Evolutionary conservation across 2,329 filamentous ascomycete species (phyloP).

Genomic region (Fusarium marasasianum): DNA sequence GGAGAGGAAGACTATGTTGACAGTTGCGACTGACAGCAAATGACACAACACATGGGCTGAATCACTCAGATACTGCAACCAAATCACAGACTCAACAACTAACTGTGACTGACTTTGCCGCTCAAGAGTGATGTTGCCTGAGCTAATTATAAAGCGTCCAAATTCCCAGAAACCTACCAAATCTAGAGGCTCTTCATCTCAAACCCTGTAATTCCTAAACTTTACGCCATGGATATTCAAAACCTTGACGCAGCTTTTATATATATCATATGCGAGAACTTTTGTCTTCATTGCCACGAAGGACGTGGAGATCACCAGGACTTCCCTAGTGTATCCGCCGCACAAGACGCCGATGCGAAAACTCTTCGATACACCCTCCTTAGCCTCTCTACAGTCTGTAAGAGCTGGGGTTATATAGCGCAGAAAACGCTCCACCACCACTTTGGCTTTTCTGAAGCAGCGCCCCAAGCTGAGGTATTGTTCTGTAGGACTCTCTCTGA

Average conservation of each 20-base stretch:
- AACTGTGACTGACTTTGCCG: not conserved
- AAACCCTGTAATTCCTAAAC: no score
- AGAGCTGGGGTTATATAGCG: not conserved
- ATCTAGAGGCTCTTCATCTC: not conserved
- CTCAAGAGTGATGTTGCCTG: not conserved
- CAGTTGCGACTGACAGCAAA: not conserved
- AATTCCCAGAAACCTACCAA: not conserved
- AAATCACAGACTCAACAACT: not conserved
- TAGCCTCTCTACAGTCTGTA: not conserved
- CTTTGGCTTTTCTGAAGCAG: not conserved
- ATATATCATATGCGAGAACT: not conserved
- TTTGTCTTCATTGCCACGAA: not conserved
- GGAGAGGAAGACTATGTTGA: not conserved
- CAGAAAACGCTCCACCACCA: constrained; percentile 11
- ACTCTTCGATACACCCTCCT: not conserved
- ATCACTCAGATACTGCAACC: not conserved
- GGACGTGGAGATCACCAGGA: not conserved
- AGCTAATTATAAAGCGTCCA: not conserved
- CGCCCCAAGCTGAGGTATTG: accelerated
- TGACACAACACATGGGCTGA: not conserved
- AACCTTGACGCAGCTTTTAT: not conserved
- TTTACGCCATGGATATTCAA: not conserved
- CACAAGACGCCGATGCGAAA: not conserved
- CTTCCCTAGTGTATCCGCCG: not conserved
- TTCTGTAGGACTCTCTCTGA: not conserved